Evolutionary conservation across 2,329 filamentous ascomycete species (phyloP), one percentile per base, ranked within the genome.

Genomic region (Aspergillus sp.): DNA sequence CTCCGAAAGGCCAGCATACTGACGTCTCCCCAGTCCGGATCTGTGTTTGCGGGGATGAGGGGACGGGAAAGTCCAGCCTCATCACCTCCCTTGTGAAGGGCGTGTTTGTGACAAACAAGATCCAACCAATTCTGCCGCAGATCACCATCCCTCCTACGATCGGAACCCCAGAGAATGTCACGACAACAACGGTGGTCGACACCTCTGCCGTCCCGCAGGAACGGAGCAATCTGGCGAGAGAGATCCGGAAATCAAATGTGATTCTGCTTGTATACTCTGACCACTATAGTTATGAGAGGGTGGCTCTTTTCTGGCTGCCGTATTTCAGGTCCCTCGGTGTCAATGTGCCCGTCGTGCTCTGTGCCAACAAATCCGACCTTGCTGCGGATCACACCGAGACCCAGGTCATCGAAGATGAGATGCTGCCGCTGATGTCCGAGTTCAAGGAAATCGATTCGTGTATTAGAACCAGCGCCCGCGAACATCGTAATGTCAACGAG

Each of bases 391-490:
- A 86, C 43, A 90, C 83, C 58, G 91, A 91, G 8, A 84, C 91
- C 0, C 91, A 96, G 72, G 89, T 96, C 8, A 86, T 96, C 46
- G 90, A 96, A 68, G 95, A 98, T 73, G 95, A 99, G 78, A 97
- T 99, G 91, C 82, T 98, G 33, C 95, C 95, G 0, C 88, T 99
- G 64, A 97, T 99, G 95, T 89, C 90, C 60, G 95, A 99, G 77
- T 99, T 98, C 77, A 93, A 96, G 71, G 95, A 98, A 75, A 97
- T 99, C 63, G 95, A 99, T 73, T 96, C 93, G 0, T 99, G 95
- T 76, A 98, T 99, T 71, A 86, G 95, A 56, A 92, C 93, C 8
- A 98, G 93, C 75, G 92, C 93, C 19, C 87, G 91, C 66, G 91
- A 96, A 68, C 91, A 96, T 70, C 87, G 89, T 67, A 97, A 97